A percentile compares a stretch with the other conserved stretches of the same genome.
Evolutionary conservation across 2,329 filamentous ascomycete genomes (phyloP).

Genomic region (Aspergillus hiratsukae): DNA sequence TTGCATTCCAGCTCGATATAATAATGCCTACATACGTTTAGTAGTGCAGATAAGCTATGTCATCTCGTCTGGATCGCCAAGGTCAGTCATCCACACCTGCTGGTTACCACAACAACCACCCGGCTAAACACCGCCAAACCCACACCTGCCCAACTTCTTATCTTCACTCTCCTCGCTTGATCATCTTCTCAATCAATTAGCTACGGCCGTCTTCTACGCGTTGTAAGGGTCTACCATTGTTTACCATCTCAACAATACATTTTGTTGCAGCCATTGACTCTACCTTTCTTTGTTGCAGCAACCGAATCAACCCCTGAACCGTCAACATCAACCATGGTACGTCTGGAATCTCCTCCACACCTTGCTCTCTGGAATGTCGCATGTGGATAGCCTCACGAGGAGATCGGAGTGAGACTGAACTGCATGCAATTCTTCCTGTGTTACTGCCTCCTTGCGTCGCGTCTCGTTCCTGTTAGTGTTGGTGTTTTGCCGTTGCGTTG

Average conservation of each 20-base stretch:
- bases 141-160: neutral
- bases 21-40: neutral
- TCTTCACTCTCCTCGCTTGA: constrained; percentile 2
- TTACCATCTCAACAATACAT: neutral
- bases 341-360: neutral
- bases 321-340: constrained; percentile 3
- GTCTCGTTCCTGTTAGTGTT: neutral
- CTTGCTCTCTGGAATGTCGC: neutral
- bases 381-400: neutral
- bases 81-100: neutral
- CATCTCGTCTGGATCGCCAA: neutral
- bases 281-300: neutral
- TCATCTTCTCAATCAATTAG: neutral
- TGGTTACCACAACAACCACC: constrained; percentile 21
- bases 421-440: neutral
- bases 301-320: neutral
- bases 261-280: constrained; percentile 2
- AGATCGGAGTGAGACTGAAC: neutral
- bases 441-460: constrained; percentile 11
- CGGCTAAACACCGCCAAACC: constrained; percentile 1
- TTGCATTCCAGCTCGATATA: neutral
- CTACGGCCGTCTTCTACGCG: neutral
- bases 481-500: neutral
- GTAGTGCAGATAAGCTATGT: neutral
- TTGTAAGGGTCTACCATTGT: neutral